These are phyloP conservation scores for Candida xiaguanensis DNA, from an alignment of 805 yeast species.

Conservation along the genomic window DNA sequence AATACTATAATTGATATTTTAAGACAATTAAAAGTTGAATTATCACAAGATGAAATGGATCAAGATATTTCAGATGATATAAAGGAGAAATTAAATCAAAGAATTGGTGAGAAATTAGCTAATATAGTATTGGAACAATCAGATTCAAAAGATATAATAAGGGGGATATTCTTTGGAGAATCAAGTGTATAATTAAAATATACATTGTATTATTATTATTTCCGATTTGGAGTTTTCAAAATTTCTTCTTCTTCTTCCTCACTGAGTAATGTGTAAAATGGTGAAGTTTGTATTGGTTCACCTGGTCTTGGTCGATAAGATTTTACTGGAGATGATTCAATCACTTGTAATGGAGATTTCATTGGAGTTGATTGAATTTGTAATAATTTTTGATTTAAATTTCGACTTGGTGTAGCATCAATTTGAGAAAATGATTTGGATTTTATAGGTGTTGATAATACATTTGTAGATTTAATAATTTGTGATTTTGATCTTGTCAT, in stretches of 20 bases:
- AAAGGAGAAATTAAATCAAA: conserved; percentile 43
- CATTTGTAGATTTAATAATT: conserved; percentile 22
- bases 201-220: conserved; percentile 3
- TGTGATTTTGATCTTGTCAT: conserved; percentile 18
- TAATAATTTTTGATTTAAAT: background rate
- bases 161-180: conserved; percentile 76
- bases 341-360: conserved; percentile 1
- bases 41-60: conserved; percentile 27
- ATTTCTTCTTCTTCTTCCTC: conserved; percentile 1
- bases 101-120: conserved; percentile 62
- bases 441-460: conserved; percentile 23
- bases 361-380: conserved; percentile 4
- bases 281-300: conserved; percentile 2
- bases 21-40: conserved; percentile 39
- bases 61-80: conserved; percentile 28
- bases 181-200: conserved; percentile 17
- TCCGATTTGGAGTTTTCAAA: background rate
- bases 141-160: conserved; percentile 48
- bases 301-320: conserved; percentile 2
- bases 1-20: conserved; percentile 52
- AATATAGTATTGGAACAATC: conserved; percentile 43
- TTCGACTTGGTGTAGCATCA: background rate
- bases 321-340: background rate
- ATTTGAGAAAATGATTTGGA: conserved; percentile 18
- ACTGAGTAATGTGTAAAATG: background rate